Conservation (phyloP, 305 asterid species). For the Solanum aculeatissimum region DNA sequence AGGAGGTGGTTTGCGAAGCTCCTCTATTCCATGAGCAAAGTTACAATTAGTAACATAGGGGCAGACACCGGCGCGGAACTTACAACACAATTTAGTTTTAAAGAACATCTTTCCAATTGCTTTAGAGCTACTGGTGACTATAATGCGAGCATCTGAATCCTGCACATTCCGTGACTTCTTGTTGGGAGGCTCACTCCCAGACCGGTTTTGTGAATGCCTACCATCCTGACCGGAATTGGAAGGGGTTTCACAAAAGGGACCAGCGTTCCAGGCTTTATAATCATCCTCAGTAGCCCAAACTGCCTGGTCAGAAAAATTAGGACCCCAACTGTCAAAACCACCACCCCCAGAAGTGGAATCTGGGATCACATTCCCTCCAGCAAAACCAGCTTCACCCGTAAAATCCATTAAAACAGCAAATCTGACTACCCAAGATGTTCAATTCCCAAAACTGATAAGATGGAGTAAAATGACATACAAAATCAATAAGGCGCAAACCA, state of each 20-base stretch:
- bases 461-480: not conserved
- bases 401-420: not conserved
- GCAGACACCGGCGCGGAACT: conserved; percentile 65
- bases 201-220: conserved; percentile 27
- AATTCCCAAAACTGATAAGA: not conserved
- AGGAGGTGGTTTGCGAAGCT: conserved; percentile 73
- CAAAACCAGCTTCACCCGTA: not conserved
- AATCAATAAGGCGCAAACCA: not conserved
- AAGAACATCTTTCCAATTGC: conserved; percentile 83
- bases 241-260: conserved; percentile 26
- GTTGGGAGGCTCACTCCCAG: conserved; percentile 44
- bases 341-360: not conserved
- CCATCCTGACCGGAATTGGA: conserved; percentile 41
- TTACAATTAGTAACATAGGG: conserved; percentile 69
- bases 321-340: conserved; percentile 30
- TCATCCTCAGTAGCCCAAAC: conserved; percentile 92
- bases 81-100: conserved; percentile 70
- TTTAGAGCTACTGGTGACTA: conserved; percentile 41
- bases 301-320: conserved; percentile 27
- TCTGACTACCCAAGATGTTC: not conserved
- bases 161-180: conserved; percentile 47
- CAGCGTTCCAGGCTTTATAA: conserved; percentile 53
- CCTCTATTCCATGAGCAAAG: conserved; percentile 71
- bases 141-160: conserved; percentile 19
- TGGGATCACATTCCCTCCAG: not conserved